Evolutionary conservation across 805 yeast genomes (phyloP).

Genomic region (Yarrowia sp.): DNA sequence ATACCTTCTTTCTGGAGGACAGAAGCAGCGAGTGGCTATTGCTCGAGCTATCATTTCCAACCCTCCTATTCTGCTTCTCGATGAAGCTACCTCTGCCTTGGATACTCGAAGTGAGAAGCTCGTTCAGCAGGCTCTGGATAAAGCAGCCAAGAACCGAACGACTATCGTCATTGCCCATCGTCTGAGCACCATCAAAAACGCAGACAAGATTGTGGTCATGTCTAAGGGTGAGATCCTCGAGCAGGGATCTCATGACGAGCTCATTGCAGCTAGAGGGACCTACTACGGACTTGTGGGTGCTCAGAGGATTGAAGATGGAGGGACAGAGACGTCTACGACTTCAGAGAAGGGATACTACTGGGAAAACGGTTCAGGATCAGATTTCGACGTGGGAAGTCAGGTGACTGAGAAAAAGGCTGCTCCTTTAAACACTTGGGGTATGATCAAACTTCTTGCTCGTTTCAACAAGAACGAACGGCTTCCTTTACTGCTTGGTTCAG

Average conservation of each 20-base stretch:
- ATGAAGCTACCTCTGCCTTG: conserved; percentile 68
- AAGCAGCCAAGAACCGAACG: conserved; percentile 52
- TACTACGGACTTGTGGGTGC: conserved; percentile 51
- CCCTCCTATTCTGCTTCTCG: conserved; percentile 65
- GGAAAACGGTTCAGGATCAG: conserved; percentile 1
- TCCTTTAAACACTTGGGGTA: conserved; percentile 24
- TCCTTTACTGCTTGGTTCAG: conserved; percentile 45
- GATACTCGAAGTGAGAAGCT: conserved; percentile 57
- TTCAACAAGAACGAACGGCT: conserved; percentile 46
- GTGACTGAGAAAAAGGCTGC: not conserved
- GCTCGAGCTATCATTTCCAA: conserved; percentile 71
- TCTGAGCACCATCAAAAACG: conserved; percentile 62
- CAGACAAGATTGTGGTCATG: conserved; percentile 62
- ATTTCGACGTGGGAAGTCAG: not conserved
- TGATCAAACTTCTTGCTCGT: conserved; percentile 43
- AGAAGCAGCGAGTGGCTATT: conserved; percentile 73
- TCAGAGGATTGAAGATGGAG: conserved; percentile 45
- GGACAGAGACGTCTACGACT: not conserved
- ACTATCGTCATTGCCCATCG: conserved; percentile 67
- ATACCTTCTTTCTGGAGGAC: conserved; percentile 70
- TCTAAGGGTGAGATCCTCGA: conserved; percentile 59
- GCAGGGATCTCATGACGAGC: conserved; percentile 53
- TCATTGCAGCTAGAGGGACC: conserved; percentile 47
- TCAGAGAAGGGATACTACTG: conserved; percentile 1
- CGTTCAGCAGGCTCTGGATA: conserved; percentile 53